A percentile compares a stretch with the other conserved stretches of the same genome.
These are phyloP conservation scores for Arabidopsis arenosa DNA, from an alignment of 345 rosid genomes.

Conservation along the genomic window DNA sequence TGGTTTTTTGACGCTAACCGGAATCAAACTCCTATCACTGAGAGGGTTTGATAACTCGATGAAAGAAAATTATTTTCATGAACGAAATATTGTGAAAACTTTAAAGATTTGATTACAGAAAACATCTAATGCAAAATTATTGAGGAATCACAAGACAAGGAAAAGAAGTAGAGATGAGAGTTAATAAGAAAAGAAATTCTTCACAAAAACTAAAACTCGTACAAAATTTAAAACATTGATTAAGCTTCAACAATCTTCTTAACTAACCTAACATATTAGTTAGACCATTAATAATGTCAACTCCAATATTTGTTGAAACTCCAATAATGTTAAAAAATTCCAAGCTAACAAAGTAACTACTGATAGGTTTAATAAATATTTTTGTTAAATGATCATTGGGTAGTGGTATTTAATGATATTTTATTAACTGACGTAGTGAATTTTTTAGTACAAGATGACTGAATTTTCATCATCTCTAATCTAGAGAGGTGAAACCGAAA, in stretches of 20 bases:
- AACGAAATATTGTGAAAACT: not conserved
- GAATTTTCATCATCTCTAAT: not conserved
- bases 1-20: not conserved
- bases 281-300: slow-evolving; percentile 25
- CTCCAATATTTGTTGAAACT: slow-evolving; percentile 3
- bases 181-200: not conserved
- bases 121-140: not conserved
- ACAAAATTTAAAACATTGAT: not conserved
- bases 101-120: too few relatives aligned
- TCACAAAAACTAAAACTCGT: not conserved
- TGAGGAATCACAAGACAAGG: not conserved
- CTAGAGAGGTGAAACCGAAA: not conserved
- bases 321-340: slow-evolving; percentile 1
- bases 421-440: not conserved
- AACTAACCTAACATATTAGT: slow-evolving; percentile 30
- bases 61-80: not conserved
- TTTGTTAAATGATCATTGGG: not conserved
- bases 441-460: not conserved
- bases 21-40: not conserved
- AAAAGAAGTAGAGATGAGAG: not conserved
- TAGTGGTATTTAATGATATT: not conserved
- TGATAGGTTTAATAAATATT: not conserved
- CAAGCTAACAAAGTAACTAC: slow-evolving; percentile 9
- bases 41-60: not conserved
- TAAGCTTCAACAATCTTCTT: not conserved